These are phyloP conservation scores for Cystobasidium sp. DNA, from an alignment of 1,284 basidiomycete genomes.

Conservation along the genomic window DNA sequence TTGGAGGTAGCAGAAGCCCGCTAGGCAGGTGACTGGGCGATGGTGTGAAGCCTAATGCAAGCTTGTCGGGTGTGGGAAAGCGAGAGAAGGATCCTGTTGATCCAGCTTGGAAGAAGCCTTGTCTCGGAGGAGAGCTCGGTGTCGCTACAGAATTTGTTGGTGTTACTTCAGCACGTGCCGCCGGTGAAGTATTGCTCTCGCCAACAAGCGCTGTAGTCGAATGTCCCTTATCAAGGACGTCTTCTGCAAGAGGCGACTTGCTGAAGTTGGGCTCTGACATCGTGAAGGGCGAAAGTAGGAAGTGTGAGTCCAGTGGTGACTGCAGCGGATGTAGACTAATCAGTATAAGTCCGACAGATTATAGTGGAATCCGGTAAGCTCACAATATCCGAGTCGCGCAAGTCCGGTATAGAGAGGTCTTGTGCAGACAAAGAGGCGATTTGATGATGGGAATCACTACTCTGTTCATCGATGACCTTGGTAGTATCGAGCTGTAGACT, in stretches of 20 bases:
- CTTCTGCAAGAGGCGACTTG: not conserved
- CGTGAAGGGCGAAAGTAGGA: slow-evolving; percentile 38
- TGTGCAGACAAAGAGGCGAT: slow-evolving; percentile 2
- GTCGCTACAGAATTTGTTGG: not conserved
- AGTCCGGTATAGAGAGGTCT: slow-evolving; percentile 31
- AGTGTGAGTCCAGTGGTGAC: slow-evolving; percentile 25
- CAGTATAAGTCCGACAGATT: not conserved
- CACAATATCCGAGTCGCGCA: slow-evolving; percentile 26
- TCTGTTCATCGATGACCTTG: not conserved
- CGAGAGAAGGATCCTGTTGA: slow-evolving; percentile 37
- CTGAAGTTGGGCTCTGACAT: slow-evolving; percentile 23
- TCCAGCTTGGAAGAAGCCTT: slow-evolving; percentile 30
- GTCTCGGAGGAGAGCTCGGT: slow-evolving; percentile 20
- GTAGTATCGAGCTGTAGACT: not conserved
- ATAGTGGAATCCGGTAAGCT: not conserved
- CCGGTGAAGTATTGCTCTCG: not conserved
- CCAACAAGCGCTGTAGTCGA: not conserved
- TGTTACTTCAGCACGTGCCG: not conserved
- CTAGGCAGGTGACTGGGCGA: slow-evolving; percentile 11
- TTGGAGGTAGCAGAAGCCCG: not conserved
- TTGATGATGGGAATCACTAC: not conserved
- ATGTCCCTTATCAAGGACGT: not conserved
- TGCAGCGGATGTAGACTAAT: not conserved
- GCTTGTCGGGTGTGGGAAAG: slow-evolving; percentile 41
- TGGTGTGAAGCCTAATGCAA: slow-evolving; percentile 33